Percentiles rank a stretch among this genome's conserved stretches.
Evolutionary conservation across 164 flowering plant species (phyloP).

Genomic region (Sedum album): DNA sequence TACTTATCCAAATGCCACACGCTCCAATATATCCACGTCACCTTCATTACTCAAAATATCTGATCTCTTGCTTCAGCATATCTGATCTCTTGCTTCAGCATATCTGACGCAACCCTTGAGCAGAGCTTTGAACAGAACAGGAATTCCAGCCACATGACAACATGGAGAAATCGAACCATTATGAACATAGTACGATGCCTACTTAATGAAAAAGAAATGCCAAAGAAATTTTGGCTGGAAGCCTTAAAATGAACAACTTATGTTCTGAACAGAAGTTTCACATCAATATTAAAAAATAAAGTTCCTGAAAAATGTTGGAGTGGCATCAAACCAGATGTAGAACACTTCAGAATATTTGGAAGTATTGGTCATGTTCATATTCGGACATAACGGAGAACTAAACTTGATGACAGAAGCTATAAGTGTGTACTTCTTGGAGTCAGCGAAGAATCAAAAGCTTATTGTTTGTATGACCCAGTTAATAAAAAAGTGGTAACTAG

Average conservation of each 20-base stretch:
- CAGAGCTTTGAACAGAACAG: too few relatives aligned
- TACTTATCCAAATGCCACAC: too few relatives aligned
- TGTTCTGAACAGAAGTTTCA: conserved; percentile 1
- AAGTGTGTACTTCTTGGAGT: neutral
- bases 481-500: neutral
- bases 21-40: too few relatives aligned
- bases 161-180: conserved; percentile 7
- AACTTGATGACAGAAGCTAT: neutral
- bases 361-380: conserved; percentile 4
- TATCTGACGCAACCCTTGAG: too few relatives aligned
- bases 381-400: neutral
- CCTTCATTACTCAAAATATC: too few relatives aligned
- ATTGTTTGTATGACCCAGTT: neutral
- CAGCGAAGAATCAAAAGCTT: neutral
- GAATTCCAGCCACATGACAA: too few relatives aligned
- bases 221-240: conserved; percentile 6
- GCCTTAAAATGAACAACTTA: neutral
- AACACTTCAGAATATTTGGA: neutral
- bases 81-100: too few relatives aligned
- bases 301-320: conserved; percentile 3
- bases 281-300: neutral
- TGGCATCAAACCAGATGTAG: neutral
- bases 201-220: neutral
- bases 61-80: too few relatives aligned
- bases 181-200: conserved; percentile 6